Evolutionary conservation across 2,329 filamentous ascomycete species (phyloP).

Genomic region (Cercospora citrullina): DNA sequence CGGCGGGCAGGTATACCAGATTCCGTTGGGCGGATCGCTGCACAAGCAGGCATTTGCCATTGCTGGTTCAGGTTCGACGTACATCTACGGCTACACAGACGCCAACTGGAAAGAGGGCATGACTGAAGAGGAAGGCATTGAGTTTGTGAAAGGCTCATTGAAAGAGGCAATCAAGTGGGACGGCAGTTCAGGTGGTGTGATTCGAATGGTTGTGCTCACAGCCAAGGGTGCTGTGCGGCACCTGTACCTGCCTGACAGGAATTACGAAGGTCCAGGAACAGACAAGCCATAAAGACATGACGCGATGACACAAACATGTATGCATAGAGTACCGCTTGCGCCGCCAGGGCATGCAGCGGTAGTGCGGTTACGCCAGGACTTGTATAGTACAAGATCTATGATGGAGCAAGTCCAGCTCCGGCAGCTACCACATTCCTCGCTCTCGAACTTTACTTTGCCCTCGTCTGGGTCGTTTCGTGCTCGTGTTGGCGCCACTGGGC

Average conservation of each 20-base stretch:
- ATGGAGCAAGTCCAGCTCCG: not conserved
- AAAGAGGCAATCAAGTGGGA: constrained; percentile 99
- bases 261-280: constrained; percentile 73
- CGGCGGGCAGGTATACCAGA: constrained; percentile 95
- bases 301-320: constrained; percentile 8
- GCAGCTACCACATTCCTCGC: not conserved
- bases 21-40: constrained; percentile 91
- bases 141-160: constrained; percentile 89
- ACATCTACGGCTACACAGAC: constrained; percentile 99
- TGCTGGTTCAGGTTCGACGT: constrained; percentile 93
- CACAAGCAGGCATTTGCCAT: constrained; percentile 98
- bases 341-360: no score
- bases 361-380: not conserved
- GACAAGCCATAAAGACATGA: constrained; percentile 32
- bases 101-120: constrained; percentile 94
- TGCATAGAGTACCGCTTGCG: not conserved
- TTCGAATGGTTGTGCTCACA: constrained; percentile 95
- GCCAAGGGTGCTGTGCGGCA: constrained; percentile 86
- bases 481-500: not conserved
- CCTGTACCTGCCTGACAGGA: constrained; percentile 90
- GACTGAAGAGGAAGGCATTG: constrained; percentile 85
- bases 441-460: not conserved
- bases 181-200: constrained; percentile 96
- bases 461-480: not conserved
- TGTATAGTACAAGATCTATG: constrained; percentile 9